Evolutionary conservation across 1,139 yeast species (phyloP), one percentile per base, ranked within the genome.

Genomic region (Pneumocystis murina): DNA sequence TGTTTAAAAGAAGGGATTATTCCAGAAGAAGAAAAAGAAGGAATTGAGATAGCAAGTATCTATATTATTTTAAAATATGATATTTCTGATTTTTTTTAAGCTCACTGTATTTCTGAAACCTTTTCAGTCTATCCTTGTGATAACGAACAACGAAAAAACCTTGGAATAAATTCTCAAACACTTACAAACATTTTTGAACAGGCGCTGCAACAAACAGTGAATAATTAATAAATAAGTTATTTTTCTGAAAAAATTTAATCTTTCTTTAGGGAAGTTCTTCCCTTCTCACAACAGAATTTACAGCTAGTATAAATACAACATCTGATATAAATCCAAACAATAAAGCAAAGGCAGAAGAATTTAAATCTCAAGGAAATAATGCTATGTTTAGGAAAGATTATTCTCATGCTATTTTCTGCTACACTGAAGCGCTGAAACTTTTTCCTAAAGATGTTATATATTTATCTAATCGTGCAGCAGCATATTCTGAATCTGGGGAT

Each of bases 401-500:
- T 71, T 78, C 77, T 6, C 79, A 75, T 43, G 97, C 98, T 16
- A 80, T 90, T 66, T 79, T 78, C 35, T 84, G 86, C 69, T 92
- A 92, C 75, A 81, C 95, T 12, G 82, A 82, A 66, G 97, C 98
- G n/a, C 83, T 91, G 68, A 83, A 77, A 40, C 75, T 86, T 64
- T 81, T 85, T 68, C 83, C 89, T 62, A 74, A 80, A 17, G 90
- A 90, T 73, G 91, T 90, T 17, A 87, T 94, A 36, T 94, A 86
- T 76, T 83, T 82, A 68, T 90, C 97, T 43, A 92, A 92, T 78
- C 84, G 99, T 73, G 97, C 99, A 20, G 98, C 99, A 62, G 98
- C 98, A 5, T 84, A 87, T 75, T 87, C 96, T 20, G 88, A 96
- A 8, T 73, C 82, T 60, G 81, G 84, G 66, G 79, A 88, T 67